Evolutionary conservation across 768 basidiomycete genomes (phyloP).

Genomic region (Boletus barrowsii): DNA sequence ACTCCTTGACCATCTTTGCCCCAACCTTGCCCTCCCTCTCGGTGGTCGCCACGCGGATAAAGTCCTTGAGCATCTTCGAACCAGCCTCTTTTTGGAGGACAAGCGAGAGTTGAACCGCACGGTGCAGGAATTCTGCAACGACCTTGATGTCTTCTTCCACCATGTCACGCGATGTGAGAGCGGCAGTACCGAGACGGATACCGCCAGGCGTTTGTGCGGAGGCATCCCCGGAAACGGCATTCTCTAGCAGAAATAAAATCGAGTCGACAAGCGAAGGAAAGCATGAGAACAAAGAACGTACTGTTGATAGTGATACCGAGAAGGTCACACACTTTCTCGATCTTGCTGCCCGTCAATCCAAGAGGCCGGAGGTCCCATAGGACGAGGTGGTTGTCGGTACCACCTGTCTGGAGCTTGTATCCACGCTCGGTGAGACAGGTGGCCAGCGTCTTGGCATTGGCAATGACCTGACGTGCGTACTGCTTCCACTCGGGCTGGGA

Average conservation of each 20-base stretch:
- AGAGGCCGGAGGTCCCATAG: constrained; percentile 97
- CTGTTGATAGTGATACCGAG: constrained; percentile 97
- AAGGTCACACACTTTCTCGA: constrained; percentile 97
- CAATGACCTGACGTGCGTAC: constrained; percentile 93
- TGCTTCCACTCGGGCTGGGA: constrained; percentile 83
- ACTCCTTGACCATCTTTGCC: constrained; percentile 62
- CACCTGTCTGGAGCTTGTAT: constrained; percentile 95
- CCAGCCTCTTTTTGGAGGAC: constrained; percentile 93
- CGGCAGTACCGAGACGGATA: constrained; percentile 93
- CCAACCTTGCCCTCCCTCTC: constrained; percentile 71
- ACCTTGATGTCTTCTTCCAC: constrained; percentile 78
- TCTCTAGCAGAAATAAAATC: constrained; percentile 49
- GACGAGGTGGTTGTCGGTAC: constrained; percentile 96
- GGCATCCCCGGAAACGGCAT: constrained; percentile 94
- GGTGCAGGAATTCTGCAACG: constrained; percentile 91
- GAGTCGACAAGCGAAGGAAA: background rate
- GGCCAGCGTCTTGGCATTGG: constrained; percentile 80
- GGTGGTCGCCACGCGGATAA: constrained; percentile 74
- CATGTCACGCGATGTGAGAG: constrained; percentile 95
- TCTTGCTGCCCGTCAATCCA: constrained; percentile 94
- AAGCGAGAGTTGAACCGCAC: constrained; percentile 87
- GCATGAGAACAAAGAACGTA: constrained; percentile 35
- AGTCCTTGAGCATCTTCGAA: constrained; percentile 93
- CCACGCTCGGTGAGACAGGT: constrained; percentile 68
- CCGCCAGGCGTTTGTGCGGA: constrained; percentile 96